Evolutionary conservation across 2,329 filamentous ascomycete species (phyloP), one percentile per base, ranked within the genome.

Genomic region (Mycogone perniciosa): DNA sequence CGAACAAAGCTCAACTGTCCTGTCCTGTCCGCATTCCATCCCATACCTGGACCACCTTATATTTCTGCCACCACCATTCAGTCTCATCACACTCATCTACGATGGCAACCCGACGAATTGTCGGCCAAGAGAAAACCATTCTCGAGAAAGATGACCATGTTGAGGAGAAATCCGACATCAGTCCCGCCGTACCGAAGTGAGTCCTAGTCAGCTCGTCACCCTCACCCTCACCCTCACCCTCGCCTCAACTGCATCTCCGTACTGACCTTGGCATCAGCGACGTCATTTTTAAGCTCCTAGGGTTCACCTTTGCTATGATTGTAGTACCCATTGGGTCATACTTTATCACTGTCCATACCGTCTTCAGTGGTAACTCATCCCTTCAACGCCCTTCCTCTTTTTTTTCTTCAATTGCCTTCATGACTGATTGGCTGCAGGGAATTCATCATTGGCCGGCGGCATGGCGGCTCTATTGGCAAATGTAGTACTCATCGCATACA

Each of bases 291-390:
- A 99, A 97, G 72, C 82, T 99, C 20, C 77, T 97, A 11, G 84
- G 80, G 56, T 97, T 96, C 71, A 95, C 91, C 0, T 74, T 91
- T 37, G 91, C 90, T 64, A 97, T 99, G 92, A 79, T 96, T 54
- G 79, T 86, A 11, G 71, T 88, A 20, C 93, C 93, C 10, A 89
- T 99, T 59, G 85, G 88, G 38, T 89, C 87, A 39, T 99, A 96
- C 70, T 99, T 95, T 67, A 62, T 87, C 42, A 87, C 88, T 0
- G 77, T 95, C 30, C 80, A 91, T 63, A 79, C 75, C 1, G 60
- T 96, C 30, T 96, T 95, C 70, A 75, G 76, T 60, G 91, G 92
- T 91, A 72, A 50, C 72, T 63, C 41, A 39, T 38, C 20, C 35
- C 10, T 40, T 30, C 11, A n/a, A 9, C 35, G 35, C 35, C 41